phyloP scores from a whole-genome alignment of 495 filamentous ascomycete species.

The Penicillium cataractarum region DNA sequence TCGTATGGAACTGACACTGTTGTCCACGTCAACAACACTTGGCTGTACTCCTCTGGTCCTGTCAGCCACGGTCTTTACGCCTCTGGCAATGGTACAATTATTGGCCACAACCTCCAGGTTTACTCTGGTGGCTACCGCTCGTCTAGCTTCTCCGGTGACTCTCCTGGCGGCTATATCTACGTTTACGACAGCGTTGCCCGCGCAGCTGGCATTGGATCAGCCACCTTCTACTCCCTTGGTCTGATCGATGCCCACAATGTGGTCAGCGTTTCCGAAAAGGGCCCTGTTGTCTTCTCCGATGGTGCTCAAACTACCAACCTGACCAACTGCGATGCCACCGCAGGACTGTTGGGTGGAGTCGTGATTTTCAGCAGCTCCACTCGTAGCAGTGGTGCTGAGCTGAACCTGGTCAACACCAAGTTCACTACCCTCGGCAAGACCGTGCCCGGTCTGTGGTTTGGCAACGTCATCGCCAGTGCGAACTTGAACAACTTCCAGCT shows the following conservation, averaged over 20 bases:
- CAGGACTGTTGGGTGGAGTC: slow-evolving; percentile 20
- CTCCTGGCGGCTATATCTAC: slow-evolving; percentile 19
- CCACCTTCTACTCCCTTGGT: slow-evolving; percentile 24
- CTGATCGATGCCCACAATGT: slow-evolving; percentile 16
- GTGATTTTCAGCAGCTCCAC: slow-evolving; percentile 19
- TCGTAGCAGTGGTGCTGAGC: slow-evolving; percentile 5
- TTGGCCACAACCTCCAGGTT: slow-evolving; percentile 14
- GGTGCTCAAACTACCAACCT: slow-evolving; percentile 13
- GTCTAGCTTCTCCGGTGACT: slow-evolving; percentile 26
- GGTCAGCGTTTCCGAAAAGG: slow-evolving; percentile 18
- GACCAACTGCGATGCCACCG: slow-evolving; percentile 16
- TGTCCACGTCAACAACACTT: slow-evolving; percentile 21
- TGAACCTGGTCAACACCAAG: slow-evolving; percentile 21
- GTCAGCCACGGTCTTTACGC: slow-evolving; percentile 25
- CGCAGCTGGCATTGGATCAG: slow-evolving; percentile 24
- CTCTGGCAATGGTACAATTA: slow-evolving; percentile 23
- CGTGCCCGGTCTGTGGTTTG: slow-evolving; percentile 23
- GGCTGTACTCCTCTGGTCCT: slow-evolving; percentile 27
- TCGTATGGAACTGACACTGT: slow-evolving; percentile 20
- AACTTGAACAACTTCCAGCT: slow-evolving; percentile 10
- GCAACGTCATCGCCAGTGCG: slow-evolving; percentile 17
- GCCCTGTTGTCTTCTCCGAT: slow-evolving; percentile 19
- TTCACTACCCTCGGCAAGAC: slow-evolving; percentile 13
- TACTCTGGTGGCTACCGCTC: slow-evolving; percentile 25
- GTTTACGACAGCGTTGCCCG: slow-evolving; percentile 25